Base-by-base conservation (phyloP, 2,329 filamentous ascomycete species). In the Aspergillus vadensis region DNA sequence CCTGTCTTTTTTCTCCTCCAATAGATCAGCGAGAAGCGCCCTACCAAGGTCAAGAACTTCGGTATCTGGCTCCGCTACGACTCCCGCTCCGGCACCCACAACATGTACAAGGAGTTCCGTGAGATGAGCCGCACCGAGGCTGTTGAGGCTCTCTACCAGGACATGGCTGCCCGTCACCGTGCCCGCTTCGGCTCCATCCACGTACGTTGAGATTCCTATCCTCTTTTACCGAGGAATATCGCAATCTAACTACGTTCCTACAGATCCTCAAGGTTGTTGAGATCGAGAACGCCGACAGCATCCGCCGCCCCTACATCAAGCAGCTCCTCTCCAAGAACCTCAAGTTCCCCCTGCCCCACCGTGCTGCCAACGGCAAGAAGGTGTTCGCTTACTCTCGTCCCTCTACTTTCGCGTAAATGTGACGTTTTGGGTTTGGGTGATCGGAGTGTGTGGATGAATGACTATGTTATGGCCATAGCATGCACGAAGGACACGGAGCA, bases 41-140 rank as follows among this genome's bases (percentile, higher is more conserved):
- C 95, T 77, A 86, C 93, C 79, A 97, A 97, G 88, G 93, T 99
- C 88, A 99, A 99, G 92, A 99, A 97, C 91, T 98, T 99, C 81
- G 95, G 95, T 82, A 89, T 99, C 88, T 99, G 96, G 96, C 90
- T 99, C 85, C 93, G 96, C 81, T 99, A 99, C 86, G 94, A 99
- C 86, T 99, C 96, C 67, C 94, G 95, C 83, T 98, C 95, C 76
- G 95, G 95, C 76, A 99, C 95, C 77, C 95, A 99, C 92, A 99
- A 99, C 91, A 99, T 99, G 95, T 99, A 99, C 92, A 98, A 98
- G 90, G 95, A 99, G 90, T 98, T 97, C 91, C 91, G 95, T 81
- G 95, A 98, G 88, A 91, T 98, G 88, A 94, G 91, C 80, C 88
- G 95, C 83, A 91, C 90, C 77, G 94, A 95, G 73, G 95, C 95